Base-by-base conservation (phyloP, 768 basidiomycete genomes). In the Auricularia sp. region DNA sequence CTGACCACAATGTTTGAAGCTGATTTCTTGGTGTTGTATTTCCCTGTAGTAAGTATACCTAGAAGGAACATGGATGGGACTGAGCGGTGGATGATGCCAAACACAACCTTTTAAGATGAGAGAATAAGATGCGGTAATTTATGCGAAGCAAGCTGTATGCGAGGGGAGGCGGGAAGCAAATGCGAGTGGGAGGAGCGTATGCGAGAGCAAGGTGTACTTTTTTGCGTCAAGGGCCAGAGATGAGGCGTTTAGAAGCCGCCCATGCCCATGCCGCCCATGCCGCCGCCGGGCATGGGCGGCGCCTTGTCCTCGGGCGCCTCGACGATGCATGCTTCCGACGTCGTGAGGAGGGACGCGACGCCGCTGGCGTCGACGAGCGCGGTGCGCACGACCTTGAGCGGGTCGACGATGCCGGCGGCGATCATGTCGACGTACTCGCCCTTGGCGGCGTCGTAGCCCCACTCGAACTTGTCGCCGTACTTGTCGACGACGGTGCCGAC, bases 341-440 rank as follows among this genome's bases (percentile, higher is more conserved):
- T 98, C 61, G 94, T 94, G 76, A 98, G 79, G 75, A 98, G 78
- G 67, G 87, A 90, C 3, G 95, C 93, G n/a, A 98, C 95, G 72
- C 96, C 94, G 29, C 84, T 80, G 0, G 96, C 95, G 73, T 98
- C 95, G 1, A 95, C 86, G 35, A 98, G 81, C 1, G 94, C 94
- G 2, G 94, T 96, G 70, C 92, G 80, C 62, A 97, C 95, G 62
- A 98, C 96, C 85, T 96, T 96, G 67, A 95, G 80, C 1, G 94
- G 95, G 78, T 98, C 96, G 56, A 98, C 88, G 70, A 98, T 97
- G 71, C 96, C 96, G 35, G 85, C 82, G 75, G 87, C 82, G 78
- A 98, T 89, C 94, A 98, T 94, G 77, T 98, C 92, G 56, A 89
- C 86, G 72, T 92, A 98, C 77, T 95, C 90, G 67, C 92, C 93